Evolutionary conservation across 371 early-diverging fungal genomes (phyloP), one percentile per base, ranked within the genome.

Genomic region (Haplosporangium sp.): DNA sequence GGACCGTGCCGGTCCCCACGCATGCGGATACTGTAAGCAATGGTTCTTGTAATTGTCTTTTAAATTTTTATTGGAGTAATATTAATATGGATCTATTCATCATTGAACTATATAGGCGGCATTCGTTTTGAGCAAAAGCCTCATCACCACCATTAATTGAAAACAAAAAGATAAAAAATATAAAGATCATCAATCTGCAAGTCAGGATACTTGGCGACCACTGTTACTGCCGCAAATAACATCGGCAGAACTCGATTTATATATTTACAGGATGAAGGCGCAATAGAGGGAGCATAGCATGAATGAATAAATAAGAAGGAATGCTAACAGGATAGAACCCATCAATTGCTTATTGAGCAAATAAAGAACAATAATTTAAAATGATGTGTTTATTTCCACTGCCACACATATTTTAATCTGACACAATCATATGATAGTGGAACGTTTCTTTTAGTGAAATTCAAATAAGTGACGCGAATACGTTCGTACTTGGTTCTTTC

Each of bases 11-110:
- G 90, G 91, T 64, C 75, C 93, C 66, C 92, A 94, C 74, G 84
- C 91, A 61, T 94, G 94, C 77, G 88, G 90, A 53, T 94, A 94
- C 85, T 94, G 95, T 94, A 90, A 81, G 93, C 87, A 55, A 11
- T 50, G 52, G 10, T 60, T 34, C 37, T 1, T 39, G 42, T 17
- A 4, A 38, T 20, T 27, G 27, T 3, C 56, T 39, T 53, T 20
- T 57, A 4, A 3, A 63, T 40, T 53, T 40, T 52, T 7, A 40
- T 34, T 34, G 42, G n/a, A 6, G 34, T 20, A 66, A n/a, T 10
- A 37, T 40, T 72, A 50, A 34, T 17, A 37, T 42, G 40, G 19
- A 15, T 27, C 20, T 7, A 48, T 58, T 39, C 15, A 39, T 44
- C n/a, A 65, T 59, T 77, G 66, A 35, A 69, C 82, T 70, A 61